These are phyloP conservation scores for Clitopilus passeckerianus DNA, from an alignment of 768 basidiomycete genomes.

Conservation along the genomic window DNA sequence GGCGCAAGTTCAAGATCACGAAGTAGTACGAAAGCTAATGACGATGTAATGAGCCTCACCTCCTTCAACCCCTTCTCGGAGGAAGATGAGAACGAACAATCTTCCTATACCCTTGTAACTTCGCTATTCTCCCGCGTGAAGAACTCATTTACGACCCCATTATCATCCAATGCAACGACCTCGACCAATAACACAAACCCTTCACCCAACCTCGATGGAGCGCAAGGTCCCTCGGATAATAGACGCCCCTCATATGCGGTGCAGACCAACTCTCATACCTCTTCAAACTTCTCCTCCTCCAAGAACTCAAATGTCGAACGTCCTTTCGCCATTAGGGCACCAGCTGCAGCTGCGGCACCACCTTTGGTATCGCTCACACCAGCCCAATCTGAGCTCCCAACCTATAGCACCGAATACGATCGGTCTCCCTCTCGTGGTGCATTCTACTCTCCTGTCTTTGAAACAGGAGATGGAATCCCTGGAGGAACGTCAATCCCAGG, in stretches of 20 bases:
- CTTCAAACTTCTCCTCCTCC: slow-evolving; percentile 39
- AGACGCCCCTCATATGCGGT: slow-evolving; percentile 53
- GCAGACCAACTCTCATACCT: slow-evolving; percentile 29
- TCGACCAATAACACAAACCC: slow-evolving; percentile 26
- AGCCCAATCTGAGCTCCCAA: slow-evolving; percentile 73
- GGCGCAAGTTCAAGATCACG: slow-evolving; percentile 53
- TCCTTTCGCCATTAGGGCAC: slow-evolving; percentile 49
- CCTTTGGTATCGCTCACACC: slow-evolving; percentile 84
- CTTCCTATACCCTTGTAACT: slow-evolving; percentile 79
- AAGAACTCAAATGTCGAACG: slow-evolving; percentile 49
- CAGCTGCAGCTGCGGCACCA: slow-evolving; percentile 61
- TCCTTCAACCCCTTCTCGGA: slow-evolving; percentile 92
- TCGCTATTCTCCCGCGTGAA: slow-evolving; percentile 80
- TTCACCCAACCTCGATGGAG: slow-evolving; percentile 19
- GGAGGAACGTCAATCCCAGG: slow-evolving; percentile 84
- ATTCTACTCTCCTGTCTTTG: slow-evolving; percentile 48
- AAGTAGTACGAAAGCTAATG: slow-evolving; percentile 51
- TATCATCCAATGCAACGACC: slow-evolving; percentile 45
- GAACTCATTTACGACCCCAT: slow-evolving; percentile 67
- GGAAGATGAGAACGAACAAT: slow-evolving; percentile 87
- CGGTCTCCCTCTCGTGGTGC: slow-evolving; percentile 49
- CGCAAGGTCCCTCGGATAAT: slow-evolving; percentile 33
- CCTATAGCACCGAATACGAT: slow-evolving; percentile 63
- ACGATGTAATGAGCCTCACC: slow-evolving; percentile 71
- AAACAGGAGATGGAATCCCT: slow-evolving; percentile 47